Evolutionary conservation across 164 flowering plant genomes (phyloP), one percentile per base, ranked within the genome.

Genomic region (Stephania cephalantha): DNA sequence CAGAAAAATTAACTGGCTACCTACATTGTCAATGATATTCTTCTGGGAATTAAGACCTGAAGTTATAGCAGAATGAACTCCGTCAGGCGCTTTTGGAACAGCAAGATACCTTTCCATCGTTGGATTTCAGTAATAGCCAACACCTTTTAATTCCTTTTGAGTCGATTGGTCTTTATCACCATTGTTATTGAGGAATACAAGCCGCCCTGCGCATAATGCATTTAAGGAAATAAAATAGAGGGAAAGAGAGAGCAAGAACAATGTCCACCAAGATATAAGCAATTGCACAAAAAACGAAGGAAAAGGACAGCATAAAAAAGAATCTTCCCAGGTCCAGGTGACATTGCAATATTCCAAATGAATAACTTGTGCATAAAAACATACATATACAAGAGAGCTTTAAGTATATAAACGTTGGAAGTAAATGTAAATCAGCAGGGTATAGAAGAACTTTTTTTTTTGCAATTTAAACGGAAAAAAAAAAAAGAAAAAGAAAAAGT

Each of bases 181-280:
- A 52, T 79, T 86, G 15, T 82, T 85, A 7, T 93, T 86, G 55
- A 93, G 78, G 80, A 91, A 87, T 66, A 93, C 85, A 65, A 93
- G 7, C 63, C 97, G 88, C 30, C 97, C 97, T 91, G 86, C 78
- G 80, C n/a, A 68, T 15, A 9, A 73, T 68, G 22, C 35, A 63
- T 20, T 70, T 18, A 11, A 70, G n/a, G 7, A 25, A 7, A n/a
- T 48, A 48, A 12, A 12, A 48, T 8, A 48, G 53, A 48, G 53
- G 13, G 53, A 48, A 48, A 48, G 53, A 48, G 53, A 48, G 53
- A 48, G 53, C 9, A 48, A 48, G 53, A 8, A 9, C 25, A 48
- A 48, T 4, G 53, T 7, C 53, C 53, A 8, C 53, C 13, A 48
- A 35, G 42, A 35, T 35, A 48, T 50, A 11, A 50, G 15, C 55